Evolutionary conservation across 345 rosid genomes (phyloP).

Genomic region (Hibiscus syriacus): DNA sequence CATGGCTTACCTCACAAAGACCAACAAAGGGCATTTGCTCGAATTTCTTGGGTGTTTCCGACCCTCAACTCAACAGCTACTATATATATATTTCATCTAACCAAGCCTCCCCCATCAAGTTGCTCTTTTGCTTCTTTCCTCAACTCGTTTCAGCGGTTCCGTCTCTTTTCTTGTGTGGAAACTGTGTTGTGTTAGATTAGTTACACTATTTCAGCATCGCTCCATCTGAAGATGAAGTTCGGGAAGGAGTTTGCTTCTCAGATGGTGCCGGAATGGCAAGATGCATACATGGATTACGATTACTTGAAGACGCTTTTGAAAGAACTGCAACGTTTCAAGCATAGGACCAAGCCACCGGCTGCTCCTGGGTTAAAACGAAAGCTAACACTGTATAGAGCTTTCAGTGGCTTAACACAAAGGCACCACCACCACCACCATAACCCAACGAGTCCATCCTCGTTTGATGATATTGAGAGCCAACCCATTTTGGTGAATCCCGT

Average conservation of each 20-base stretch:
- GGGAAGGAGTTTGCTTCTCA: conserved; percentile 61
- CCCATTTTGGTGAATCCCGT: conserved; percentile 33
- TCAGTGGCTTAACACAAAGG: conserved; percentile 43
- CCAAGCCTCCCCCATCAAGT: no score
- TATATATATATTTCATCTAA: no score
- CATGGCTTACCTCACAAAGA: no score
- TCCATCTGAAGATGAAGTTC: conserved; percentile 62
- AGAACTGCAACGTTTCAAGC: conserved; percentile 39
- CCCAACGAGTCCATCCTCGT: conserved; percentile 1
- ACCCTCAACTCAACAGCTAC: no score
- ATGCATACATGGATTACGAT: conserved; percentile 55
- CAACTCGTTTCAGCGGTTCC: no score
- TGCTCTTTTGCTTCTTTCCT: no score
- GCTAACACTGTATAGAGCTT: conserved; percentile 43
- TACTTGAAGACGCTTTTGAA: conserved; percentile 43
- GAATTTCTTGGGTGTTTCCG: no score
- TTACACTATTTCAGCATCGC: no score
- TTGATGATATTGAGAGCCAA: conserved; percentile 34
- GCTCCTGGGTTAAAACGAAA: conserved; percentile 23
- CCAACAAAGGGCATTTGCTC: no score
- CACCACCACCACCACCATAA: conserved; percentile 15
- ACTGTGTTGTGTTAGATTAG: no score
- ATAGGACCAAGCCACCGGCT: conserved; percentile 17
- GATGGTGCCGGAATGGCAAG: conserved; percentile 77
- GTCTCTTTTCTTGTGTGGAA: no score